phyloP scores from a whole-genome alignment of 139 green algal species.

The Coccomyxa sp. region DNA sequence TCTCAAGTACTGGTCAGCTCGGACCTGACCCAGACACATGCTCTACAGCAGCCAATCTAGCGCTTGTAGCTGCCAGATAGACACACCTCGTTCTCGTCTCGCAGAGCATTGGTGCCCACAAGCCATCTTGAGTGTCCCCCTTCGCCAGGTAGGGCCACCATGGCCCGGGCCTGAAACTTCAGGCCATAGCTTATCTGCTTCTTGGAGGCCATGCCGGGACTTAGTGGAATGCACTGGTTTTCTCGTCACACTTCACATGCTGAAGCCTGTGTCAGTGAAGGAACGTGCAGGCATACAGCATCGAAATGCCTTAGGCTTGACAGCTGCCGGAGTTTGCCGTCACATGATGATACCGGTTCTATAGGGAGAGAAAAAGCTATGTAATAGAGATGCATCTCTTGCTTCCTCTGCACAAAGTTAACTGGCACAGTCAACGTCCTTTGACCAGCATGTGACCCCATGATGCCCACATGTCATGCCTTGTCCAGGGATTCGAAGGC shows the following conservation, averaged over 20 bases:
- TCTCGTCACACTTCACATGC: neutral
- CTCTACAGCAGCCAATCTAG: neutral
- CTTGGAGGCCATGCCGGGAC: neutral
- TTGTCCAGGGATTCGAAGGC: too few relatives aligned
- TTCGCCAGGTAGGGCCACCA: constrained; percentile 29
- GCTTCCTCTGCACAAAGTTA: too few relatives aligned
- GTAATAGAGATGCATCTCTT: too few relatives aligned
- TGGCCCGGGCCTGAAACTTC: constrained; percentile 43
- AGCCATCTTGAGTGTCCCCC: constrained; percentile 47
- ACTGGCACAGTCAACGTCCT: too few relatives aligned
- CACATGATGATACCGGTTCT: neutral
- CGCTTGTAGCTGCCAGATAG: neutral
- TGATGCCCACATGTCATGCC: too few relatives aligned
- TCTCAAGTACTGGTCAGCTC: neutral
- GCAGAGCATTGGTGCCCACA: constrained; percentile 58
- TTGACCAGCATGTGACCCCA: too few relatives aligned
- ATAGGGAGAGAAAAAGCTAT: too few relatives aligned
- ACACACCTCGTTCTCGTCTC: constrained; percentile 72
- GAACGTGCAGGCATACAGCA: too few relatives aligned
- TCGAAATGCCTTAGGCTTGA: neutral
- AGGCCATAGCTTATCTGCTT: constrained; percentile 32
- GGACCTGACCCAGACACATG: neutral
- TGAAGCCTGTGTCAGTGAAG: too few relatives aligned
- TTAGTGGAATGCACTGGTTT: neutral
- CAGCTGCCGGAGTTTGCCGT: neutral